Conservation (phyloP, 805 yeast species). For the Metschnikowia koreensis region DNA sequence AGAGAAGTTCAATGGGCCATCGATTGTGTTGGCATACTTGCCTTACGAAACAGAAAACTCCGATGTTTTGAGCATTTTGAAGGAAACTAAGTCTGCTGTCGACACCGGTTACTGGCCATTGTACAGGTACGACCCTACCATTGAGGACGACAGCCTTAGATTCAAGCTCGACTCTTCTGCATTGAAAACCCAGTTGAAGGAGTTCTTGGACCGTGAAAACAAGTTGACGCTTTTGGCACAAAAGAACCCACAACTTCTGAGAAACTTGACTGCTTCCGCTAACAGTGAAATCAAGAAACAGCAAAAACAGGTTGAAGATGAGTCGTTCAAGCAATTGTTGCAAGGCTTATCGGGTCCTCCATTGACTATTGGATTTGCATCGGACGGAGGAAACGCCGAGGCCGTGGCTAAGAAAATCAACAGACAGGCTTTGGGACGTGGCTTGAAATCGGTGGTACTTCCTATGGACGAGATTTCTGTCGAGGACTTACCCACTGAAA, state of each 20-base stretch:
- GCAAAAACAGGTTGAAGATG: slow-evolving; percentile 68
- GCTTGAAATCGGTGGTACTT: slow-evolving; percentile 61
- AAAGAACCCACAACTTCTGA: slow-evolving; percentile 70
- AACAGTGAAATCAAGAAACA: slow-evolving; percentile 53
- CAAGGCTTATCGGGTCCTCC: slow-evolving; percentile 95
- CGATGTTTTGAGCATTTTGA: slow-evolving; percentile 68
- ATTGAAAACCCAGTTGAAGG: slow-evolving; percentile 70
- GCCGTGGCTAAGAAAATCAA: slow-evolving; percentile 74
- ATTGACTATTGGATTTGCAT: slow-evolving; percentile 77
- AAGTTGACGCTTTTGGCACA: slow-evolving; percentile 72
- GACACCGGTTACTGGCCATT: slow-evolving; percentile 97
- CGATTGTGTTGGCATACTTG: slow-evolving; percentile 84
- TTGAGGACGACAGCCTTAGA: slow-evolving; percentile 48
- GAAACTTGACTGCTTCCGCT: slow-evolving; percentile 66
- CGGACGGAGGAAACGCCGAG: slow-evolving; percentile 90
- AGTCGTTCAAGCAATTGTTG: slow-evolving; percentile 70
- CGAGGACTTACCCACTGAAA: slow-evolving; percentile 72
- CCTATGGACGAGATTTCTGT: slow-evolving; percentile 71
- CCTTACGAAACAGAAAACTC: slow-evolving; percentile 69
- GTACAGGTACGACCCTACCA: slow-evolving; percentile 75
- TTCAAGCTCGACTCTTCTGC: slow-evolving; percentile 85
- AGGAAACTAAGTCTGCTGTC: slow-evolving; percentile 85
- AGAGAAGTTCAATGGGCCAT: slow-evolving; percentile 84
- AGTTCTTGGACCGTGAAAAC: slow-evolving; percentile 87
- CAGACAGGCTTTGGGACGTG: slow-evolving; percentile 77